Evolutionary conservation across 805 yeast genomes (phyloP), one percentile per base, ranked within the genome.

Genomic region (Lipomyces kockii): DNA sequence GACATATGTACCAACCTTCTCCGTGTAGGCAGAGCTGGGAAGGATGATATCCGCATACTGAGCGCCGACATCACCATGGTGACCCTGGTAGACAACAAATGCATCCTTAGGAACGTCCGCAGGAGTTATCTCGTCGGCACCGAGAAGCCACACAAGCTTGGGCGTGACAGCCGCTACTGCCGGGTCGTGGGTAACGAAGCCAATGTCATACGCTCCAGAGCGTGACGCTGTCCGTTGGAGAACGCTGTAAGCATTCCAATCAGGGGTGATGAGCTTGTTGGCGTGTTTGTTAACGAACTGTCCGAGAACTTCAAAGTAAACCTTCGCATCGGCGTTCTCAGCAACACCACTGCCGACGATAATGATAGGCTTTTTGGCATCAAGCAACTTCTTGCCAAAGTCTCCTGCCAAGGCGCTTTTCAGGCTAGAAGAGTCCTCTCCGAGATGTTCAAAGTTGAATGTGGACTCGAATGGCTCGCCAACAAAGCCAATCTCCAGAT

Each of bases 21-120:
- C 97, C 52, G 97, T 91, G 84, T 89, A 91, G 52, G 97, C 97
- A 46, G 93, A 84, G 59, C 93, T 93, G 58, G 97, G 97, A 72
- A 91, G 84, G 67, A 91, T 85, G 57, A 91, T 96, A 78, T 91
- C 97, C 57, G 97, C 97, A 73, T 86, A 85, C 8, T 94, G 87
- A 35, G 97, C 97, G 73, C 97, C 97, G 27, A 85, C 79, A 74
- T 91, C 97, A 80, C 97, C 97, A 80, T 91, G 97, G 80, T 91
- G 97, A 64, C 97, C 97, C 81, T 91, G 92, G 81, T 91, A 91
- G 62, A 91, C 87, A 37, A 91, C 97, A 78, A 91, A 91, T 2
- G 97, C 91, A 77, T 91, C 95, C 78, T 83, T 82, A 72, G 97
- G 96, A 73, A 91, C 86, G 67, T 89, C 89, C 67, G 83, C 80